phyloP scores from a whole-genome alignment of 2,329 filamentous ascomycete genomes.

The Cercospora zeina region DNA sequence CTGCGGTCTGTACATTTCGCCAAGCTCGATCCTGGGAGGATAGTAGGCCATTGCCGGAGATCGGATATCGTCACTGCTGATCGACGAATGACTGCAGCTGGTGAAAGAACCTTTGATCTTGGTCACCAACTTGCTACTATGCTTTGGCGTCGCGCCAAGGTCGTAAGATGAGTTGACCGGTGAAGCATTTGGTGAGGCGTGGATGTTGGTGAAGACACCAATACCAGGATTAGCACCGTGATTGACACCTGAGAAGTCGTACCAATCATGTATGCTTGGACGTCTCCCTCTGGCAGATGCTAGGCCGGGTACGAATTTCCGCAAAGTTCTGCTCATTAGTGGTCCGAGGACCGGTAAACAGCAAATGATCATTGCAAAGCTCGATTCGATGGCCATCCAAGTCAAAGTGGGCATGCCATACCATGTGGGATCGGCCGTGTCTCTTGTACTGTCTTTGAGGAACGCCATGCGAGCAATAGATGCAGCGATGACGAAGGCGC shows the following conservation, averaged over 20 bases:
- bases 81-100: not conserved
- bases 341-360: constrained; percentile 32
- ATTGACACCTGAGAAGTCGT: constrained; percentile 8
- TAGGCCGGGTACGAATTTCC: constrained; percentile 6
- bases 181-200: constrained; percentile 15
- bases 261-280: constrained; percentile 12
- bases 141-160: not conserved
- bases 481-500: constrained; percentile 34
- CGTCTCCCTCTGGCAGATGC: not conserved
- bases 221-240: constrained; percentile 8
- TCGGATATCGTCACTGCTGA: not conserved
- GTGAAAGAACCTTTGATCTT: not conserved
- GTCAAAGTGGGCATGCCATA: constrained; percentile 29
- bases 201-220: constrained; percentile 16
- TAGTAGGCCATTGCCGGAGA: not conserved
- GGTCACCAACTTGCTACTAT: not conserved
- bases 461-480: constrained; percentile 34
- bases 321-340: constrained; percentile 15
- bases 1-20: constrained; percentile 9
- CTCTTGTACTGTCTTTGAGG: constrained; percentile 27
- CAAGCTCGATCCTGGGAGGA: constrained; percentile 18
- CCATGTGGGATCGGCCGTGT: constrained; percentile 32
- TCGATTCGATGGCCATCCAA: constrained; percentile 36
- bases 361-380: constrained; percentile 34
- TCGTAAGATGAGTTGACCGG: constrained; percentile 8